phyloP scores from a whole-genome alignment of 345 rosid species.

The Dovyalis caffra region DNA sequence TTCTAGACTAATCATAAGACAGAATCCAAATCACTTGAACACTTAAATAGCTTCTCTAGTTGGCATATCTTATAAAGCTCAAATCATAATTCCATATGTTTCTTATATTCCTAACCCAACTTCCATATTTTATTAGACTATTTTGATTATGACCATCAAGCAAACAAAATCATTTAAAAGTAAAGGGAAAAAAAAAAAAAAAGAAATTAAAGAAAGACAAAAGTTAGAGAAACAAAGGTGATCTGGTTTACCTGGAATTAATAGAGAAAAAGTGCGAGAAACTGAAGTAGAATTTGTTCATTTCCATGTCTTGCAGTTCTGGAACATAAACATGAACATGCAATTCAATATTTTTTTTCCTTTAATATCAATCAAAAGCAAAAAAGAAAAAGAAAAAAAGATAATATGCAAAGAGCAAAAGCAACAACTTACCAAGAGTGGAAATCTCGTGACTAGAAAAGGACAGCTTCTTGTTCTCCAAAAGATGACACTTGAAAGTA shows the following conservation, averaged over 20 bases:
- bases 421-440: background rate
- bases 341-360: background rate
- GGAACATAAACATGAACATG: background rate
- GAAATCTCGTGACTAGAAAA: conserved; percentile 14
- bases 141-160: too few relatives aligned
- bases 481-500: conserved; percentile 2
- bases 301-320: background rate
- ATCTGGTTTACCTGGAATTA: background rate
- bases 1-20: background rate
- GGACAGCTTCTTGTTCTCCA: background rate
- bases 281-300: background rate
- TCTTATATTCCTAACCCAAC: too few relatives aligned
- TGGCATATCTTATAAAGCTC: too few relatives aligned
- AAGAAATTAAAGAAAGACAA: background rate
- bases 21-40: too few relatives aligned
- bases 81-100: too few relatives aligned
- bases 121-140: too few relatives aligned
- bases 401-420: background rate
- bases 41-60: too few relatives aligned
- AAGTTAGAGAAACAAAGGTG: background rate
- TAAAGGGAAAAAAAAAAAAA: too few relatives aligned
- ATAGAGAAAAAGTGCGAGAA: background rate
- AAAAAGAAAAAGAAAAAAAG: too few relatives aligned
- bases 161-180: background rate
- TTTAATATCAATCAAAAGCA: background rate